Evolutionary conservation across 495 filamentous ascomycete genomes (phyloP), one percentile per base, ranked within the genome.

Genomic region (Talaromyces thailandensis): DNA sequence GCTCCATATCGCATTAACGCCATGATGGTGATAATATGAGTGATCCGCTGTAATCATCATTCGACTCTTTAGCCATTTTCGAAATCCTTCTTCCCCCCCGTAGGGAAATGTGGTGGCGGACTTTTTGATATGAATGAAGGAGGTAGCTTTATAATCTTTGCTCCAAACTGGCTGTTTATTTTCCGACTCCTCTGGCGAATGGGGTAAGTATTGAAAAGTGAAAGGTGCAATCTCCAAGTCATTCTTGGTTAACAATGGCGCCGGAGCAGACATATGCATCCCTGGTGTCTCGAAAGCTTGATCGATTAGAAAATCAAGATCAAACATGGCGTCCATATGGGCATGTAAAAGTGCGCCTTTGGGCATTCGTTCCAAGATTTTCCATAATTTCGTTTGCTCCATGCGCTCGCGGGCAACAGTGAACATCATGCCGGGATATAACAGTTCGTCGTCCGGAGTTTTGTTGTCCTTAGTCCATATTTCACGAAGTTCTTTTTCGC

Each of bases 381-480:
- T 81, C 91, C 92, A 98, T 9, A 96, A 79, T 66, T 86, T 87
- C 6, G 89, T 92, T 64, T 79, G 79, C 70, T 93, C 89, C 85
- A 96, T 92, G 9, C 84, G 79, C 24, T 85, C 81, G 70, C 89
- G 91, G 63, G 90, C 90, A 25, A 91, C 77, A 8, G 81, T 83
- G 67, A 96, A 96, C 87, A 93, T 92, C 83, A 95, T 93, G 1
- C 93, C 91, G 1, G 91, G 91, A 69, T 88, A 87, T 25, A 90
- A 76, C 23, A 74, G 76, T 43, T 84, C 77, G 16, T 82, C 78
- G 31, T 74, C 69, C 57, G 78, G 69, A 62, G 78, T 74, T 1
- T 83, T 84, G 2, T 87, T 74, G 6, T 78, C 76, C 32, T 77
- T 77, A 21, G 85, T 89, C 89, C 90, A 94, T 57, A 92, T 74